Percentiles rank a stretch among this genome's conserved stretches.
phyloP scores from a whole-genome alignment of 345 rosid species.

The Turnera subulata region DNA sequence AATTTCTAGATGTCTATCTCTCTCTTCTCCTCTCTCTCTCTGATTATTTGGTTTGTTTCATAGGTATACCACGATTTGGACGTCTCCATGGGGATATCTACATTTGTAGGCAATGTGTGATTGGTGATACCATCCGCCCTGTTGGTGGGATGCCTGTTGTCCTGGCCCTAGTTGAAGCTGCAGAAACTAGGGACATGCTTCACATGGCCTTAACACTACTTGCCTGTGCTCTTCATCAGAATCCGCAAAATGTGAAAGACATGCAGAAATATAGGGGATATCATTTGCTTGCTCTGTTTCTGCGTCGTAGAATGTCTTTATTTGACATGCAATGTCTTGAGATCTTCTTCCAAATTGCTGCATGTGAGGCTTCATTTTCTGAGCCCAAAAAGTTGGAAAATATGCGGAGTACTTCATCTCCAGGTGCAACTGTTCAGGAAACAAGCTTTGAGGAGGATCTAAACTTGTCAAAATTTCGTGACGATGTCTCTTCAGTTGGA shows the following conservation, averaged over 20 bases:
- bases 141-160: constrained; percentile 89
- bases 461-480: constrained; percentile 68
- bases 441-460: constrained; percentile 81
- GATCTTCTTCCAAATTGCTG: constrained; percentile 95
- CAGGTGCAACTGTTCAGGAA: constrained; percentile 52
- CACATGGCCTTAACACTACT: constrained; percentile 92
- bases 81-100: constrained; percentile 79
- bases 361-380: constrained; percentile 97
- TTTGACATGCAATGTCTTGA: constrained; percentile 97
- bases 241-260: constrained; percentile 90
- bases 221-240: constrained; percentile 92
- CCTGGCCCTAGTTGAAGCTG: constrained; percentile 90
- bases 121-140: constrained; percentile 87
- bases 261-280: constrained; percentile 97
- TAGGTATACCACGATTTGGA: constrained; percentile 98
- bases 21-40: constrained; percentile 10
- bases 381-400: constrained; percentile 76
- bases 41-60: constrained; percentile 1
- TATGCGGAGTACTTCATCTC: constrained; percentile 35
- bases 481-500: constrained; percentile 81
- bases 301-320: constrained; percentile 77
- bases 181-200: constrained; percentile 93
- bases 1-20: not conserved
- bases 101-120: constrained; percentile 80
- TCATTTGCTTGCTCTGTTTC: constrained; percentile 91